Percentiles rank a stretch among this genome's conserved stretches.
These are phyloP conservation scores for Lathyrus aphaca DNA, from an alignment of 306 rosid species.

Conservation along the genomic window DNA sequence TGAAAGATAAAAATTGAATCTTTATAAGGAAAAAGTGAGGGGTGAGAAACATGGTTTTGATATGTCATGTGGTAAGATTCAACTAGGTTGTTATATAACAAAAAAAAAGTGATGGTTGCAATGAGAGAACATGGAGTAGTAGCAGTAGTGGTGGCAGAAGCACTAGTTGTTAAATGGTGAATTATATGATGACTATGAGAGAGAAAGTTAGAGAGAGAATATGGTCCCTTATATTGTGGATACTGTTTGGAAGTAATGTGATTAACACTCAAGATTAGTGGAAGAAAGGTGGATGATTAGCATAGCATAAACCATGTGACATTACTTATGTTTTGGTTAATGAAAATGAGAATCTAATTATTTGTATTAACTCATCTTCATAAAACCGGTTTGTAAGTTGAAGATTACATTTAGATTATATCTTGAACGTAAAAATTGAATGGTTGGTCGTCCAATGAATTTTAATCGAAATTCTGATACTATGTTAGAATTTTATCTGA, in stretches of 20 bases:
- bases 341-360: neutral
- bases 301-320: conserved; percentile 42
- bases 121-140: conserved; percentile 30
- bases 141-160: conserved; percentile 12
- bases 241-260: conserved; percentile 42
- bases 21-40: conserved; percentile 1
- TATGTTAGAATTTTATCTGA: too few relatives aligned
- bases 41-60: conserved; percentile 36
- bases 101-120: conserved; percentile 32
- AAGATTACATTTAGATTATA: too few relatives aligned
- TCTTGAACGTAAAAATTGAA: too few relatives aligned
- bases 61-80: conserved; percentile 21
- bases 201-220: conserved; percentile 16
- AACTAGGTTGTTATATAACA: conserved; percentile 22
- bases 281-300: conserved; percentile 32
- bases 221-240: conserved; percentile 38
- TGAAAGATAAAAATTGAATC: neutral
- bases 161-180: conserved; percentile 26
- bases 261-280: conserved; percentile 43
- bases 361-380: too few relatives aligned
- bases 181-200: conserved; percentile 32
- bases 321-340: conserved; percentile 16
- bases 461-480: too few relatives aligned
- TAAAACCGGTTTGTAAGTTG: too few relatives aligned
- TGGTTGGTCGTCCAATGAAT: too few relatives aligned